phyloP scores from a whole-genome alignment of 768 basidiomycete species.

The Hortiboletus campestris region DNA sequence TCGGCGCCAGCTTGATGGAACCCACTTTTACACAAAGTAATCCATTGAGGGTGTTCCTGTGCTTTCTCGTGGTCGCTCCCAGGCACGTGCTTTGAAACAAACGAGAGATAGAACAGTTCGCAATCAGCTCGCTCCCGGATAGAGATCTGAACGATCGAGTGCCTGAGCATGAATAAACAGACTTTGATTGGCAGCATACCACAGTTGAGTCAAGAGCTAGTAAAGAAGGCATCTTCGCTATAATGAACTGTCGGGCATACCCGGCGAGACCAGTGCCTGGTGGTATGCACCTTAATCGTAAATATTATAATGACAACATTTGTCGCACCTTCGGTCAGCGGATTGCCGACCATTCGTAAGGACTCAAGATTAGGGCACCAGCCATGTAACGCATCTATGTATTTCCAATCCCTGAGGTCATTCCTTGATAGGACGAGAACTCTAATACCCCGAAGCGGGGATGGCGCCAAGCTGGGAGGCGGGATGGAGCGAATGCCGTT shows the following conservation, averaged over 20 bases:
- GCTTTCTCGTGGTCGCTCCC: slow-evolving; percentile 40
- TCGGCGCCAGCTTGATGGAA: background rate
- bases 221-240: slow-evolving; percentile 70
- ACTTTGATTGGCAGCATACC: slow-evolving; percentile 40
- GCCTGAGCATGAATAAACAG: slow-evolving; percentile 10
- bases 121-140: slow-evolving; percentile 71
- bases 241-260: slow-evolving; percentile 54
- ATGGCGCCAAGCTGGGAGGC: slow-evolving; percentile 4
- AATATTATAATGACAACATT: background rate
- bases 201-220: slow-evolving; percentile 57
- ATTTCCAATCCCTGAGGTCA: slow-evolving; percentile 53
- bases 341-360: slow-evolving; percentile 62
- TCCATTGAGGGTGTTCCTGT: slow-evolving; percentile 64
- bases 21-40: slow-evolving; percentile 58
- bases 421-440: slow-evolving; percentile 68
- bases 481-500: slow-evolving; percentile 59
- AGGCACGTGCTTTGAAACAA: slow-evolving; percentile 49
- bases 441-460: slow-evolving; percentile 41
- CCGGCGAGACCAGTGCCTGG: slow-evolving; percentile 38
- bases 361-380: slow-evolving; percentile 72
- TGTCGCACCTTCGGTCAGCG: slow-evolving; percentile 54
- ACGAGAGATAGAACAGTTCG: slow-evolving; percentile 80
- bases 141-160: slow-evolving; percentile 50
- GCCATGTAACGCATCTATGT: slow-evolving; percentile 58
- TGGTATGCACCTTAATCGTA: background rate